Evolutionary conservation across 2,329 filamentous ascomycete genomes (phyloP).

Genomic region (Ascochyta fabae): DNA sequence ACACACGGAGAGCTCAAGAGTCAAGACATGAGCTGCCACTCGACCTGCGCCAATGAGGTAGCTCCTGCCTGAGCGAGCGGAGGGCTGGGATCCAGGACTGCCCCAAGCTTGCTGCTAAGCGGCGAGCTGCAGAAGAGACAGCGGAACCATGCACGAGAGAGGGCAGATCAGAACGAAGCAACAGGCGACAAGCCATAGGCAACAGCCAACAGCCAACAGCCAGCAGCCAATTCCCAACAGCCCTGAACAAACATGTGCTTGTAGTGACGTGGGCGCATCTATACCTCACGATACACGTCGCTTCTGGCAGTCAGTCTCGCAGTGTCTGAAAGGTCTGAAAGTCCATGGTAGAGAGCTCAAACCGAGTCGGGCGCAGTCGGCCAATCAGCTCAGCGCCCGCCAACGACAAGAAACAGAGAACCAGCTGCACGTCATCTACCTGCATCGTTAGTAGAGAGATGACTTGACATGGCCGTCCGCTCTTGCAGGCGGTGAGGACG

Average conservation of each 20-base stretch:
- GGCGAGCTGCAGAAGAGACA: slow-evolving; percentile 13
- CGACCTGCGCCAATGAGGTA: slow-evolving; percentile 23
- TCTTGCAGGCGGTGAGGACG: slow-evolving; percentile 10
- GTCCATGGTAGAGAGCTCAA: not conserved
- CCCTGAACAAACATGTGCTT: not conserved
- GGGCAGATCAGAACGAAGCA: not conserved
- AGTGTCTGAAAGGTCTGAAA: slow-evolving; percentile 6
- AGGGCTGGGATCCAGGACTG: slow-evolving; percentile 4
- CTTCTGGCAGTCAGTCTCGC: slow-evolving; percentile 10
- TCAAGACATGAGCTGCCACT: slow-evolving; percentile 12
- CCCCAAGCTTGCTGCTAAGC: slow-evolving; percentile 13
- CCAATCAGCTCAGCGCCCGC: slow-evolving; percentile 10
- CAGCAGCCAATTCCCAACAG: not conserved
- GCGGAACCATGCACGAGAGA: slow-evolving; percentile 8
- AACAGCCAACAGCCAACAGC: too few species aligned
- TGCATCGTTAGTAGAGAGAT: not conserved
- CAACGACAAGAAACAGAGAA: slow-evolving; percentile 6
- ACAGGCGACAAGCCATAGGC: not conserved
- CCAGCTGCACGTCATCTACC: slow-evolving; percentile 5
- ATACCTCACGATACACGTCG: not conserved
- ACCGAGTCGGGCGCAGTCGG: not conserved
- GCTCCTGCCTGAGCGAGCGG: slow-evolving; percentile 8
- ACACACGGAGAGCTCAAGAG: not conserved
- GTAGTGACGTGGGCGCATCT: not conserved
- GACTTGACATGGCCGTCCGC: not conserved